Evolutionary conservation across 352 stramenopile genomes (phyloP), one percentile per base, ranked within the genome.

Genomic region (Globisporangium alternatum): DNA sequence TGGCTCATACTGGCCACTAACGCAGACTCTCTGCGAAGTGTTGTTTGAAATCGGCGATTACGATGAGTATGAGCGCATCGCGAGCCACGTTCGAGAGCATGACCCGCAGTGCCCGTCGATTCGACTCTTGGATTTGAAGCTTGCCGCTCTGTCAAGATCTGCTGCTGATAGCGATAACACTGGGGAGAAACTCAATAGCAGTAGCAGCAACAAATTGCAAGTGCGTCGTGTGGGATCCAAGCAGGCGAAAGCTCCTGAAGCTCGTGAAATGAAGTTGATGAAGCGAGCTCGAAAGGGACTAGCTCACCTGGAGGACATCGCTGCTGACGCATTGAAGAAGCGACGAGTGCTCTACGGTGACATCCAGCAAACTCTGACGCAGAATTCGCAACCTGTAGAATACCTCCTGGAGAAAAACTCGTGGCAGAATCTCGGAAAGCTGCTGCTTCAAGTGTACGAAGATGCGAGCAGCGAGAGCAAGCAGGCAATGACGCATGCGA

Each of bases 381-480:
- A 25, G 9, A 63, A 37, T 31, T 72, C 60, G 15, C 28, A 60
- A 19, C 28, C 66, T 12, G 65, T 78, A 5, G 62, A 67, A 47
- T 91, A 86, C 58, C 48, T 75, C 22, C 62, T 91, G 33, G 65
- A 76, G 30, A 54, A 77, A 44, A 60, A 62, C 1, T 87, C 80
- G 9, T 91, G 83, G 83, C 69, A 57, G 41, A 73, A 44, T 22
- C 59, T 91, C 3, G 83, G 83, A 1, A 80, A 86, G 66, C 43
- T 91, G 9, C 62, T 91, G 39, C 65, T 91, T 19, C 71, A 88
- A 65, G 78, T 78, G 2, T 89, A 84, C 58, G 80, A 91, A 31
- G 83, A 91, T 6, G 72, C 71, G 12, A 74, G 71, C 30, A 75
- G 66, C n/a, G 71, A 77, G 37, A 49, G 63, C 28, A 49, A 64